Conservation (phyloP, 805 yeast species). For the Nakazawaea siamensis region DNA sequence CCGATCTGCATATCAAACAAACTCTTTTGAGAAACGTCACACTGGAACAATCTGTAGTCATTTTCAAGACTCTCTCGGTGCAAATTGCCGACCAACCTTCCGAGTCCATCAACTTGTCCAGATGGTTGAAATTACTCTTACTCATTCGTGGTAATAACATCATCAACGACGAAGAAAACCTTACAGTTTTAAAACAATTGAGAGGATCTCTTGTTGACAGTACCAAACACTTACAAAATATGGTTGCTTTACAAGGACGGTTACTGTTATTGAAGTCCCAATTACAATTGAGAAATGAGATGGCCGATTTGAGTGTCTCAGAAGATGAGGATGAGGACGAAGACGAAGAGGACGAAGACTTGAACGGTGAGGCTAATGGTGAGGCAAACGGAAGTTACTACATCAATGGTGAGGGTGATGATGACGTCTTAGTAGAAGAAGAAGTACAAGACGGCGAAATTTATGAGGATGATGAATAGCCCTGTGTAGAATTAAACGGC, state of each 20-base stretch:
- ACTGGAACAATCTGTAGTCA: conserved; percentile 28
- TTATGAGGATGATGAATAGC: background rate
- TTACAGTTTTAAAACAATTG: conserved; percentile 47
- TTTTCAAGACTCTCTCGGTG: conserved; percentile 40
- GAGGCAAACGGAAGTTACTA: conserved; percentile 21
- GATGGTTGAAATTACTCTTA: conserved; percentile 81
- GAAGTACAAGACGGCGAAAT: conserved; percentile 1
- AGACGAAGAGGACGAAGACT: conserved; percentile 26
- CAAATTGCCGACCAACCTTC: conserved; percentile 45
- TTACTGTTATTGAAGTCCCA: conserved; percentile 72
- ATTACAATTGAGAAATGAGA: conserved; percentile 54
- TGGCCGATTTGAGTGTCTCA: conserved; percentile 28
- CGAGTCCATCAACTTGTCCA: conserved; percentile 35
- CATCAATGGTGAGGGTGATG: conserved; percentile 37
- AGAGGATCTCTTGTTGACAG: conserved; percentile 49
- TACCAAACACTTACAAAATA: conserved; percentile 50
- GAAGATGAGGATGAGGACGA: conserved; percentile 27
- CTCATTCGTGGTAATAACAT: conserved; percentile 63
- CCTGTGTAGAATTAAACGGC: background rate
- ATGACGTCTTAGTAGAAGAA: conserved; percentile 28
- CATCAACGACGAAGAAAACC: conserved; percentile 40
- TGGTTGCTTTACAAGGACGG: conserved; percentile 81
- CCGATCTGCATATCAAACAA: conserved; percentile 44
- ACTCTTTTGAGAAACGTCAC: conserved; percentile 47
- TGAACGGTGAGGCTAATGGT: conserved; percentile 18